phyloP scores from a whole-genome alignment of 2,329 filamentous ascomycete genomes.

The Diplodia scrobiculata region DNA sequence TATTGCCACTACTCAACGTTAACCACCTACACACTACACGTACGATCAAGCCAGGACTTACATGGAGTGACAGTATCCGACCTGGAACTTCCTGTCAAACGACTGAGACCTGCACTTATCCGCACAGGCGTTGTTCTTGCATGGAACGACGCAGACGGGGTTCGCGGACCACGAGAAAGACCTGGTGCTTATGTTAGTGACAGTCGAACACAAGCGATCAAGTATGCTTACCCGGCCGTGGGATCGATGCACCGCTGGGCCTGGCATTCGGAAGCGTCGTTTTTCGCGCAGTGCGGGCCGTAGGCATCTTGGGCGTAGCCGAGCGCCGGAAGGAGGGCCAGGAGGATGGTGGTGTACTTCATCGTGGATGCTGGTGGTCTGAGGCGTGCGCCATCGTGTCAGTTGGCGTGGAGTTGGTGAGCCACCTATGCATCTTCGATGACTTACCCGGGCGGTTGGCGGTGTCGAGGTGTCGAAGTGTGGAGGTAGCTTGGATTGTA shows the following conservation, averaged over 20 bases:
- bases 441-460: background rate
- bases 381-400: background rate
- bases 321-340: background rate
- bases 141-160: background rate
- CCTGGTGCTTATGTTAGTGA: background rate
- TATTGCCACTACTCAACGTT: background rate
- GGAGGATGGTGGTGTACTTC: background rate
- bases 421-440: background rate
- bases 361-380: background rate
- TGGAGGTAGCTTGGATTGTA: background rate
- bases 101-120: background rate
- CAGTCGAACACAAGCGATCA: background rate
- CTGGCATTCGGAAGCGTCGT: background rate
- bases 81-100: background rate
- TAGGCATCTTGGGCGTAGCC: background rate
- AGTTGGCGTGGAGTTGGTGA: background rate
- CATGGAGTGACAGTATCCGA: background rate
- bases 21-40: background rate
- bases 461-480: background rate
- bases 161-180: background rate
- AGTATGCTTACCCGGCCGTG: background rate
- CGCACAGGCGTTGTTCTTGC: background rate
- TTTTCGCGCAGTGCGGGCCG: background rate
- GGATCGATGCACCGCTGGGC: background rate
- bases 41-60: background rate